Evolutionary conservation across 345 rosid genomes (phyloP).

Genomic region (Raphanus sativus): DNA sequence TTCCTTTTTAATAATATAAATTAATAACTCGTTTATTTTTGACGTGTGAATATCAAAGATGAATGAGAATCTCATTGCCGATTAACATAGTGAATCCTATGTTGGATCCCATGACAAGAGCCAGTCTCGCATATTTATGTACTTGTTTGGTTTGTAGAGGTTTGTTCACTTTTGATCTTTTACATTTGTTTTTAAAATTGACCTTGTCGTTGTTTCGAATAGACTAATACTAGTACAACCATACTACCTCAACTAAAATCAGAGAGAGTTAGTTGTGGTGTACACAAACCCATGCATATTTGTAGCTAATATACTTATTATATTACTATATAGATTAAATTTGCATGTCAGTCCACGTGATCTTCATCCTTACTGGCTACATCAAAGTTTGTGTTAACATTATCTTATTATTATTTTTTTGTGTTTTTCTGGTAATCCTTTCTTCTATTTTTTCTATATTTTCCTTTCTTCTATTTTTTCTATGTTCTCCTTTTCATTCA

Average conservation of each 20-base stretch:
- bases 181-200: background rate
- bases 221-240: slow-evolving; percentile 12
- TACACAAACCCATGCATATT: slow-evolving; percentile 25
- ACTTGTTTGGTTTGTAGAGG: slow-evolving; percentile 5
- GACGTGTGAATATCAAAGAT: background rate
- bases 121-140: slow-evolving; percentile 16
- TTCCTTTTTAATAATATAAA: background rate
- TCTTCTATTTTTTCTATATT: background rate
- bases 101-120: slow-evolving; percentile 36
- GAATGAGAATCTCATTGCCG: slow-evolving; percentile 9
- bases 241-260: slow-evolving; percentile 27
- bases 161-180: background rate
- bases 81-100: slow-evolving; percentile 36
- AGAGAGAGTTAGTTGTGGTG: slow-evolving; percentile 34
- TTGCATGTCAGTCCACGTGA: slow-evolving; percentile 41
- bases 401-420: slow-evolving; percentile 12
- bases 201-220: background rate
- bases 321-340: slow-evolving; percentile 24
- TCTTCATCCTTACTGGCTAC: slow-evolving; percentile 1
- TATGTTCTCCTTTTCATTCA: background rate
- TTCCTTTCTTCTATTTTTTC: background rate
- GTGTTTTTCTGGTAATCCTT: background rate
- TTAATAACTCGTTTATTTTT: background rate
- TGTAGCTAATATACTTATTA: background rate
- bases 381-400: slow-evolving; percentile 34